These are phyloP conservation scores for Bremia lactucae DNA, from an alignment of 352 stramenopile species.

Conservation along the genomic window DNA sequence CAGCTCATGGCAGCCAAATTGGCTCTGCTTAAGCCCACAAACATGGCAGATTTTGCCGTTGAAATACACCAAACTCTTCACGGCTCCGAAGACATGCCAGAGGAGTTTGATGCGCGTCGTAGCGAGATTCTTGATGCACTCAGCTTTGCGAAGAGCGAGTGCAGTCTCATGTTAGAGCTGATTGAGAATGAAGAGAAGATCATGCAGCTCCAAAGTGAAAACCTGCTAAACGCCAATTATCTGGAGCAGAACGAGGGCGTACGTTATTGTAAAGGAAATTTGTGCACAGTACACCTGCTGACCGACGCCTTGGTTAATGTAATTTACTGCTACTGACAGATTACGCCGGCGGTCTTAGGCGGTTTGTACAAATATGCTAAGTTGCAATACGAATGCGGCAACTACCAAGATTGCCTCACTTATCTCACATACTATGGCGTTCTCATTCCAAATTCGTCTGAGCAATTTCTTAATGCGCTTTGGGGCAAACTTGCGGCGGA, in stretches of 20 bases:
- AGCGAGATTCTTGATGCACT: constrained; percentile 65
- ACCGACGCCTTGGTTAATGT: neutral
- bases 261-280: constrained; percentile 18
- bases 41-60: constrained; percentile 96
- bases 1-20: constrained; percentile 87
- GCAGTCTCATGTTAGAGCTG: constrained; percentile 62
- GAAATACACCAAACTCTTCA: constrained; percentile 92
- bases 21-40: constrained; percentile 88
- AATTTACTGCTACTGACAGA: constrained; percentile 21
- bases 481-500: constrained; percentile 95
- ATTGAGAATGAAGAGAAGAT: constrained; percentile 84
- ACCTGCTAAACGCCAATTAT: constrained; percentile 66
- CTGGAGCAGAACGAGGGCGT: constrained; percentile 77
- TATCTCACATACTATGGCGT: constrained; percentile 87
- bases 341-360: constrained; percentile 84
- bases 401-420: constrained; percentile 89
- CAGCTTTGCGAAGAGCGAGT: constrained; percentile 67
- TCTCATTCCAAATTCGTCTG: constrained; percentile 74
- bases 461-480: constrained; percentile 85
- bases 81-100: constrained; percentile 56
- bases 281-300: neutral
- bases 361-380: constrained; percentile 92
- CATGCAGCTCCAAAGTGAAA: constrained; percentile 75
- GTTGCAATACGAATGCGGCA: constrained; percentile 95
- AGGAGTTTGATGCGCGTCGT: constrained; percentile 76